Base-by-base conservation (phyloP, 1,139 yeast species). In the Suhomyces bribrorum region DNA sequence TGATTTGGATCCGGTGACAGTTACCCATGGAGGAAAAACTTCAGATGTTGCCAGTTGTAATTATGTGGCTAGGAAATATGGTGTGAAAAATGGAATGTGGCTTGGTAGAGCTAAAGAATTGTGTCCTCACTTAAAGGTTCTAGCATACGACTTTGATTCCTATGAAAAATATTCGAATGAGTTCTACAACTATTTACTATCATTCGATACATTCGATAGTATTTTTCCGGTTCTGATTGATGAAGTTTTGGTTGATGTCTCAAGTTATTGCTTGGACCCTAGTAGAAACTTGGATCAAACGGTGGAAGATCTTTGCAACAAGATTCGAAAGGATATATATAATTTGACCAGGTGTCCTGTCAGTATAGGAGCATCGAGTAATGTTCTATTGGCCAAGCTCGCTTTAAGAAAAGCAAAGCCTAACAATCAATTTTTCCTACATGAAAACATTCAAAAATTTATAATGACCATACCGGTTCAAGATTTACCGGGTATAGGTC, bases 21-120 rank as follows among this genome's bases (percentile, higher is more conserved):
- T 92, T 0, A 81, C 95, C 4, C 90, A 88, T 58, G 96, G 97
- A 9, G 77, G 77, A 0, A 66, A 66, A 5, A 71, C 80, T 2
- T 73, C 79, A 0, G 98, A 92, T 58, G 70, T 92, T n/a, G 94
- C 97, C 0, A 86, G 95, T 46, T 89, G 97, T 56, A 92, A 90
- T 56, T 92, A 92, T 56, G 81, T 75, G 7, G 96, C 97, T 0
- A 71, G 97, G 24, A 58, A 66, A 25, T 69, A 46, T 46, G 97
- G 97, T 0, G 80, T 92, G 2, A 68, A 58, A 31, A 90, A 92
- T 58, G 97, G 97, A 0, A 86, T 85, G 95, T 90, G 97, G 97
- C 73, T 86, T 2, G 64, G 77, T 1, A 54, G 66, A 5, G 97
- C 97, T 0, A 68, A 62, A 44, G 57, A 61, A 30, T 44, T 77